Percentiles rank a stretch among this genome's conserved stretches.
Conservation (phyloP, 2,329 filamentous ascomycete species). For the Calonectria pteridis region DNA sequence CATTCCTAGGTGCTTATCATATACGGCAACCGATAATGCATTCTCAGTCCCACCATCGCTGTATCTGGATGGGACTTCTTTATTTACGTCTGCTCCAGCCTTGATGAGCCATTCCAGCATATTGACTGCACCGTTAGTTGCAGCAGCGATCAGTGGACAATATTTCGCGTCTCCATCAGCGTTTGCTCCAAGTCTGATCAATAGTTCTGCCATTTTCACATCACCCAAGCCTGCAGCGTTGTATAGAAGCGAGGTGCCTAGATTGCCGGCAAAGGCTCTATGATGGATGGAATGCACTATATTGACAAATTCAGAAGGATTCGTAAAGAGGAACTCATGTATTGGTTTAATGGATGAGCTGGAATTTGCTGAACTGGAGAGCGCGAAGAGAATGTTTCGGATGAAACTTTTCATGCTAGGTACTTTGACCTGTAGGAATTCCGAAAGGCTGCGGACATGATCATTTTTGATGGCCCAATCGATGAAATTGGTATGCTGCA, state of each 20-base stretch:
- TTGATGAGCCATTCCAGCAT: neutral
- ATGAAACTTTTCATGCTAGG: neutral
- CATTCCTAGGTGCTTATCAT: no score
- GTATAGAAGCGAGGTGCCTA: neutral
- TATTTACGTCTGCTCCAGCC: neutral
- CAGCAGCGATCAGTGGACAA: neutral
- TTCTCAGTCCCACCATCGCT: rapidly evolving
- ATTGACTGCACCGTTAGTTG: no score
- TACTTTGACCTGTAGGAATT: neutral
- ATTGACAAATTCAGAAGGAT: neutral
- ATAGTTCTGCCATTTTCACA: neutral
- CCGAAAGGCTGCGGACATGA: neutral
- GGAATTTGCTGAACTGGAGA: no score
- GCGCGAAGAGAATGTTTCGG: neutral
- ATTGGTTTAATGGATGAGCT: neutral
- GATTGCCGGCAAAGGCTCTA: neutral
- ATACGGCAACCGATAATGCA: neutral
- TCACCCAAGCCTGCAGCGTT: neutral
- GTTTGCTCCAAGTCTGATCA: neutral
- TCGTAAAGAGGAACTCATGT: neutral
- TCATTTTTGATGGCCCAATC: neutral
- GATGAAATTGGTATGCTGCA: neutral
- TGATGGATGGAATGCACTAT: neutral
- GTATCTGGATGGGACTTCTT: neutral
- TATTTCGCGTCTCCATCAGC: neutral